Evolutionary conservation across 768 basidiomycete species (phyloP).

Genomic region (Collybiopsis confluens): DNA sequence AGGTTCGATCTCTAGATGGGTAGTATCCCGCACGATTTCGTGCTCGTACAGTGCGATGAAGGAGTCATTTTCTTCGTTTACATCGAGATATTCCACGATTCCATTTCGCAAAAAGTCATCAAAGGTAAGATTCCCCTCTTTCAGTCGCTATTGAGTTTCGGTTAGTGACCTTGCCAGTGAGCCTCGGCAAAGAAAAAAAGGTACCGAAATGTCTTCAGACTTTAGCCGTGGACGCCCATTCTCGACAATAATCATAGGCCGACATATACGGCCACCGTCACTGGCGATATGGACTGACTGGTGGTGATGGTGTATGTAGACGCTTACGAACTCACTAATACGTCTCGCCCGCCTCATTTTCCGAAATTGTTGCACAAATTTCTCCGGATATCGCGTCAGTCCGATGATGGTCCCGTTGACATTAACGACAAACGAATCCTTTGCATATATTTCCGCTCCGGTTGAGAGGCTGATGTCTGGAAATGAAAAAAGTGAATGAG

Average conservation of each 20-base stretch:
- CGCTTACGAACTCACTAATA: conserved; percentile 93
- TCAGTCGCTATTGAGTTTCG: conserved; percentile 57
- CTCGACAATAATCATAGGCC: conserved; percentile 96
- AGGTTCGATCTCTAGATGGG: conserved; percentile 97
- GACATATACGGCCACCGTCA: conserved; percentile 96
- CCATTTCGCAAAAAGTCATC: conserved; percentile 93
- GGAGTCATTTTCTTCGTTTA: conserved; percentile 98
- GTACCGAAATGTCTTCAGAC: conserved; percentile 74
- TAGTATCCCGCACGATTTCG: conserved; percentile 76
- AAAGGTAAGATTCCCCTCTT: conserved; percentile 73
- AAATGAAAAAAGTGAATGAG: conserved; percentile 13
- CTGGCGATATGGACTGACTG: conserved; percentile 92
- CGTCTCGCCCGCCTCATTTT: conserved; percentile 87
- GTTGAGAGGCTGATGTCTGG: conserved; percentile 87
- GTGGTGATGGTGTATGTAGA: conserved; percentile 96
- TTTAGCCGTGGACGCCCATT: conserved; percentile 71
- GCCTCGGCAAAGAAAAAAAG: conserved; percentile 16
- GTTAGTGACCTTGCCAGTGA: conserved; percentile 1
- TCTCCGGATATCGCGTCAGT: conserved; percentile 77
- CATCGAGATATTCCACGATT: conserved; percentile 96
- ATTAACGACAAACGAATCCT: conserved; percentile 89
- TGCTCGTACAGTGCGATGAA: conserved; percentile 93
- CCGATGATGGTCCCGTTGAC: conserved; percentile 97
- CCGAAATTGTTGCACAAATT: conserved; percentile 88
- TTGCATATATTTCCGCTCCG: conserved; percentile 94